phyloP scores from a whole-genome alignment of 2,329 filamentous ascomycete genomes.

The Lecanoromycetidae sp. region DNA sequence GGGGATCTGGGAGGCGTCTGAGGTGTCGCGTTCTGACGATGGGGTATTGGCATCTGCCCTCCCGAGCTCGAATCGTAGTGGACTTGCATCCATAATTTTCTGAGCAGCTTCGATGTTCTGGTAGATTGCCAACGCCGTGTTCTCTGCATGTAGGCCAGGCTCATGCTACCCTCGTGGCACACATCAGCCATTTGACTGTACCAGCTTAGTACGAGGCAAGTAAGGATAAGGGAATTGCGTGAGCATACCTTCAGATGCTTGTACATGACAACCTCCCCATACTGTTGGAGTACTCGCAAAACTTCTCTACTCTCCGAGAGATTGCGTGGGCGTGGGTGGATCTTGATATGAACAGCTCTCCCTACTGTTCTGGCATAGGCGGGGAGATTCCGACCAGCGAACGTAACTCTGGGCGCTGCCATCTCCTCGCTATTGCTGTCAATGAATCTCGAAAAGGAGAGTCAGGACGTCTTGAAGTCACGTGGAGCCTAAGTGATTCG shows the following conservation, averaged over 20 bases:
- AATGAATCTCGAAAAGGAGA: neutral
- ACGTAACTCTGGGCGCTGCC: conserved; percentile 3
- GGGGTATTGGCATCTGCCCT: neutral
- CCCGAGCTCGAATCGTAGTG: conserved; percentile 36
- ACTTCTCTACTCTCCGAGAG: conserved; percentile 40
- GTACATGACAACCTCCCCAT: conserved; percentile 38
- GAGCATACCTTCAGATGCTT: conserved; percentile 31
- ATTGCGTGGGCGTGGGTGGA: conserved; percentile 35
- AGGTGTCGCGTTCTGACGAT: neutral
- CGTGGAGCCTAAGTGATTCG: too few species aligned
- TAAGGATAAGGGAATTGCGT: neutral
- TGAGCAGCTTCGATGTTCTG: conserved; percentile 30
- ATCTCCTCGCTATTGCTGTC: neutral
- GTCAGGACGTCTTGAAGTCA: too few species aligned
- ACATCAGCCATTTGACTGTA: conserved; percentile 4
- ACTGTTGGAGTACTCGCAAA: conserved; percentile 35
- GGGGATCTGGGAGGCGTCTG: neutral
- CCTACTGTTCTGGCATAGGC: conserved; percentile 19
- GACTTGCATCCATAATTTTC: conserved; percentile 32
- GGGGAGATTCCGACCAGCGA: conserved; percentile 2
- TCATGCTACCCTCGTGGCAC: conserved; percentile 30
- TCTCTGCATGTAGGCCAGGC: conserved; percentile 29
- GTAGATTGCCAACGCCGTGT: conserved; percentile 36
- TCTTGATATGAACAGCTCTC: conserved; percentile 36
- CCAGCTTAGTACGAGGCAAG: neutral